A percentile compares a stretch with the other conserved stretches of the same genome.
Conservation (phyloP, 2,329 filamentous ascomycete genomes). For the Xylaria arbuscula region DNA sequence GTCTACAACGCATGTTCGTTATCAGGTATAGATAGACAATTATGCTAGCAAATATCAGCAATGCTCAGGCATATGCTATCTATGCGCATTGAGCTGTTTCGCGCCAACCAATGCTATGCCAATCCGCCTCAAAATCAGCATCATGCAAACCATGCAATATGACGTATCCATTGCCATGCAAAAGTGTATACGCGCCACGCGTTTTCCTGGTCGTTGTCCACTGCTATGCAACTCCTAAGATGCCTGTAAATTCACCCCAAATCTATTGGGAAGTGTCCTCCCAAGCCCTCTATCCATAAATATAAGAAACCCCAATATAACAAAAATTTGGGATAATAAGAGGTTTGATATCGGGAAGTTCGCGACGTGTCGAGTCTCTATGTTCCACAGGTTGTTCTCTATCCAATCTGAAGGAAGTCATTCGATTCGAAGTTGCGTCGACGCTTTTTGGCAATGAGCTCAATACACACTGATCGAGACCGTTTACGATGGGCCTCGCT, state of each 20-base stretch:
- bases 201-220: not conserved
- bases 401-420: not conserved
- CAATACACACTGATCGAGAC: conserved; percentile 28
- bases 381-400: not conserved
- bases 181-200: not conserved
- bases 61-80: not conserved
- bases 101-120: conserved; percentile 7
- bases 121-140: not conserved
- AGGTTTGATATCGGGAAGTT: not conserved
- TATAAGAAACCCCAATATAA: not conserved
- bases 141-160: conserved; percentile 8
- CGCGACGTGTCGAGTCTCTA: not conserved
- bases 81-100: not conserved
- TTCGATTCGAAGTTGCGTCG: not conserved
- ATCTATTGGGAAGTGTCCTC: not conserved
- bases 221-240: not conserved
- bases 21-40: not conserved
- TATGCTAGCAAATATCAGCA: conserved; percentile 7
- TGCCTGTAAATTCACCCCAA: not conserved
- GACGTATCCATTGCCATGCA: conserved; percentile 6
- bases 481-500: conserved; percentile 38
- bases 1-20: not conserved
- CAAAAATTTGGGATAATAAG: not conserved
- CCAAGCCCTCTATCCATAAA: not conserved
- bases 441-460: conserved; percentile 36